Evolutionary conservation across 129 eudicot species (phyloP), one percentile per base, ranked within the genome.

Genomic region (Smallanthus sonchifolius): DNA sequence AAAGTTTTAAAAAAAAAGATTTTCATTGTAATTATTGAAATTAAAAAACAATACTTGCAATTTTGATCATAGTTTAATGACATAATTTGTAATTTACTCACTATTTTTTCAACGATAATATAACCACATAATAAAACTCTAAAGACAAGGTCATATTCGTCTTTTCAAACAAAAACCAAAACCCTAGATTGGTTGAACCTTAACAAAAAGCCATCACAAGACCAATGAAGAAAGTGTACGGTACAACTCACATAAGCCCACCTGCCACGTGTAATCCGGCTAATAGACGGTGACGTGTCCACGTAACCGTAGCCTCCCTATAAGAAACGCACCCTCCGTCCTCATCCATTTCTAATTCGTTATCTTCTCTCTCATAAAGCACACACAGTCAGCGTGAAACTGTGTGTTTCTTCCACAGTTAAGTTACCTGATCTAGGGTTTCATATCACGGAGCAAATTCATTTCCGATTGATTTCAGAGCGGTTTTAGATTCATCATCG

Each of bases 301-400:
- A 76, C 75, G 75, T 75, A 82, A 82, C 89, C 82, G 75, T 34
- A 56, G 78, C 86, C 86, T 79, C 86, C 89, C 85, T 82, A 82
- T 85, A 74, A 72, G 78, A 72, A 43, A 5, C 44, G 14, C 20
- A 38, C 45, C 16, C 81, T 72, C 77, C 83, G 84, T 85, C 71
- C 87, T 85, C 80, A 85, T 85, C 89, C 89, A 76, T 56, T 85
- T 78, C 78, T 37, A 52, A 40, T 55, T 81, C 80, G 65, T 75
- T 74, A 64, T 75, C 76, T 20, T 57, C 73, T 72, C 65, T 55
- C 80, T 74, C 75, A 73, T 32, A 68, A 57, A 37, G 34, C 73
- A 16, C 24, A 48, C 57, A 44, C 65, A 70, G 68, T 65, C 68
- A 74, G 65, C 13, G 54, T 62, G 51, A 15, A 51, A 5, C 30